Percentiles rank a stretch among this genome's conserved stretches.
Evolutionary conservation across 192 early-diverging fungal species (phyloP).

Genomic region (Backusella mclennaniae): DNA sequence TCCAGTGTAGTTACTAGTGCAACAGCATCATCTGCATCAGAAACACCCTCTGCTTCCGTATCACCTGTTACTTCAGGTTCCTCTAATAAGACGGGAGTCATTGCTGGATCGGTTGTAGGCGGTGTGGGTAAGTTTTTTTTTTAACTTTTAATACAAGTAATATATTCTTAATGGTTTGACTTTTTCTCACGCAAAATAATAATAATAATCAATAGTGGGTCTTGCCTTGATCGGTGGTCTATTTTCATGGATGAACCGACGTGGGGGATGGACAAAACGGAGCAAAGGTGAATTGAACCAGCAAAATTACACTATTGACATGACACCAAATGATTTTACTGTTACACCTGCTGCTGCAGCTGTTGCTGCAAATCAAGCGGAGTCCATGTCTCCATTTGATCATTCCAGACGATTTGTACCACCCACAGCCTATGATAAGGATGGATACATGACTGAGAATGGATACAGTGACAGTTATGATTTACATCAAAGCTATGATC

Average conservation of each 20-base stretch:
- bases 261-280: slow-evolving; percentile 23
- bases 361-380: background rate
- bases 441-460: background rate
- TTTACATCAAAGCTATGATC: background rate
- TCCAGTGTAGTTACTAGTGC: background rate
- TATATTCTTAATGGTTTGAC: background rate
- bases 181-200: background rate
- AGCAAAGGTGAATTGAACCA: background rate
- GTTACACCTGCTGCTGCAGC: background rate
- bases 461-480: background rate
- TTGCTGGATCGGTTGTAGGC: slow-evolving; percentile 4
- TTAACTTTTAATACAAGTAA: background rate
- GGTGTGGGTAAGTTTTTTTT: slow-evolving; percentile 9
- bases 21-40: background rate
- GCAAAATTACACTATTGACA: slow-evolving; percentile 8
- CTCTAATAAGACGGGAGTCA: background rate
- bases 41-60: background rate
- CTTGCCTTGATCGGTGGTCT: slow-evolving; percentile 28
- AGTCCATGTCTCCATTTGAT: background rate
- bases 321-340: slow-evolving; percentile 17
- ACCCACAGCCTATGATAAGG: background rate
- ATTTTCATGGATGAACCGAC: slow-evolving; percentile 27
- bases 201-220: slow-evolving; percentile 15
- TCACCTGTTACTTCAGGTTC: background rate
- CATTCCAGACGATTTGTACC: background rate